These are phyloP conservation scores for Solanum bulbocastanum DNA, from an alignment of 257 asterid genomes.

Conservation along the genomic window DNA sequence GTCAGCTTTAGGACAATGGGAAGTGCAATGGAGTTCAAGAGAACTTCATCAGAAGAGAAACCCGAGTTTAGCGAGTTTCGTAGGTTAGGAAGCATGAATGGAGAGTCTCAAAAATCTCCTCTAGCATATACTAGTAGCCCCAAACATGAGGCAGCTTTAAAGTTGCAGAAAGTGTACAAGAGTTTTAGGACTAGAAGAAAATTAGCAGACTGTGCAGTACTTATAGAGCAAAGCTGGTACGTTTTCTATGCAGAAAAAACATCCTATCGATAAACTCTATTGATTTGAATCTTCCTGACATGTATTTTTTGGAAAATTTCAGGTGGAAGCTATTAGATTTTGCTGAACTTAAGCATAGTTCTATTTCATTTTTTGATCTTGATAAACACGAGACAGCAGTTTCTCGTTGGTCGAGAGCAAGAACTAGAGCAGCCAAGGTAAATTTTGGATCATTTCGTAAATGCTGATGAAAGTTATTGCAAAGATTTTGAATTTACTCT, in stretches of 20 bases:
- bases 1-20: constrained; percentile 15
- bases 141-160: constrained; percentile 71
- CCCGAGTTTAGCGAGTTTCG: not conserved
- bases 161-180: constrained; percentile 84
- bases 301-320: not conserved
- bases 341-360: constrained; percentile 86
- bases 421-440: constrained; percentile 97
- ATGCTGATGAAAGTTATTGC: not conserved
- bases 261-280: not conserved
- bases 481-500: not conserved
- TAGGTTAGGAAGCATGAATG: constrained; percentile 10
- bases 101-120: constrained; percentile 13
- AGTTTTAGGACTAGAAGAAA: constrained; percentile 85
- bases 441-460: not conserved
- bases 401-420: constrained; percentile 90
- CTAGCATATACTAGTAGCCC: constrained; percentile 39
- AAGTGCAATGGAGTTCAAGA: not conserved
- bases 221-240: constrained; percentile 85
- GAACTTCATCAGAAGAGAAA: constrained; percentile 11
- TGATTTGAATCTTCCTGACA: not conserved
- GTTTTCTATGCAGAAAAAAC: not conserved
- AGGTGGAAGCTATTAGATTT: constrained; percentile 87
- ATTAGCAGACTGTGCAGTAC: constrained; percentile 91
- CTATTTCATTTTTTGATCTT: constrained; percentile 78
- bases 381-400: constrained; percentile 85